Percentiles rank a stretch among this genome's conserved stretches.
These are phyloP conservation scores for Rubia peregrina DNA, from an alignment of 305 asterid genomes.

Conservation along the genomic window DNA sequence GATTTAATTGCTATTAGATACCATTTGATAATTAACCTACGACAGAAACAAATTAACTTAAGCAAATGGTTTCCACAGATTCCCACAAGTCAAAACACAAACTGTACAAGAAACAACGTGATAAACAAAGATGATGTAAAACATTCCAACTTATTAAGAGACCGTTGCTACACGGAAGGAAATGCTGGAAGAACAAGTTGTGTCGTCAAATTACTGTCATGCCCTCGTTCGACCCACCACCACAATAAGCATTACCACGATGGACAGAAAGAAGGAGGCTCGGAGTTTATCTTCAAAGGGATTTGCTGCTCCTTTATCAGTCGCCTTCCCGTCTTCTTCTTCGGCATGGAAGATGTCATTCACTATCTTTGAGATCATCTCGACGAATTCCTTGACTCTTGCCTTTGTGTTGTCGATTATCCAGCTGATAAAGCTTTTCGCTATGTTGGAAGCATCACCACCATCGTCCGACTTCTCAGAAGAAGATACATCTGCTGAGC, in stretches of 20 bases:
- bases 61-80: not conserved
- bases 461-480: constrained; percentile 22
- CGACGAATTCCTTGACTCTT: constrained; percentile 39
- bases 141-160: not conserved
- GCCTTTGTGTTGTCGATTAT: constrained; percentile 32
- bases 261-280: constrained; percentile 45
- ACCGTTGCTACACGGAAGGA: not conserved
- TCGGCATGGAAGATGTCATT: constrained; percentile 25
- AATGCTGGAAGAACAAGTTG: constrained; percentile 4
- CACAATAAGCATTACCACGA: constrained; percentile 49
- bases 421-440: constrained; percentile 36
- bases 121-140: not conserved
- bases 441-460: constrained; percentile 26
- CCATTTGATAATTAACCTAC: not conserved
- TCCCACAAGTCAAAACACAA: not conserved
- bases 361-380: constrained; percentile 34
- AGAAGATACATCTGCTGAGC: constrained; percentile 17
- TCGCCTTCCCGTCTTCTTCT: constrained; percentile 18
- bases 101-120: not conserved
- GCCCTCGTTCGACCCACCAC: constrained; percentile 49
- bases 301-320: constrained; percentile 8
- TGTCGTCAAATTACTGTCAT: constrained; percentile 48
- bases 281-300: constrained; percentile 39
- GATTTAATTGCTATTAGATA: not conserved
- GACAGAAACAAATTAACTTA: not conserved